Evolutionary conservation across 176 grass and related monocot species (phyloP).

Genomic region (Ensete glaucum): DNA sequence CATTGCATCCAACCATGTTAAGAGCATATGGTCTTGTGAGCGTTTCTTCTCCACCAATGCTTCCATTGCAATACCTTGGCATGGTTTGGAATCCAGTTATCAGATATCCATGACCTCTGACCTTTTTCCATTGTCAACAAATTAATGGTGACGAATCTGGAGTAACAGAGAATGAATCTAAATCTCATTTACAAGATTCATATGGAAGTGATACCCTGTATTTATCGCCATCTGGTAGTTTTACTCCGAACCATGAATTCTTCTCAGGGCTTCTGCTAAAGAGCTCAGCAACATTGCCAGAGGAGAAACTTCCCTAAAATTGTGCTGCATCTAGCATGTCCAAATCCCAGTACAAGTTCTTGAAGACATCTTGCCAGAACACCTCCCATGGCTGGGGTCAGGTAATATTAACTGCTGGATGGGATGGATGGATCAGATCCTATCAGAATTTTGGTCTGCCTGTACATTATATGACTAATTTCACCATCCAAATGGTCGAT

Average conservation of each 20-base stretch:
- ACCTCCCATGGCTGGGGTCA: slow-evolving; percentile 67
- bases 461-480: slow-evolving; percentile 36
- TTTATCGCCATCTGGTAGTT: slow-evolving; percentile 43
- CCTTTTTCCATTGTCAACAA: slow-evolving; percentile 4
- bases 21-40: slow-evolving; percentile 69
- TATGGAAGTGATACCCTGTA: slow-evolving; percentile 14
- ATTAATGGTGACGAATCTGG: slow-evolving; percentile 10
- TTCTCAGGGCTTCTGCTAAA: slow-evolving; percentile 34
- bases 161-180: slow-evolving; percentile 16
- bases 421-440: slow-evolving; percentile 61
- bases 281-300: slow-evolving; percentile 77
- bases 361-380: slow-evolving; percentile 50
- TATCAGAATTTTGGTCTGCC: slow-evolving; percentile 89
- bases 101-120: not conserved
- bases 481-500: not conserved
- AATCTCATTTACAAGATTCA: slow-evolving; percentile 19
- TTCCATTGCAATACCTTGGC: slow-evolving; percentile 72
- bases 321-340: slow-evolving; percentile 30
- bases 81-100: slow-evolving; percentile 23
- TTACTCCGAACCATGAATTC: slow-evolving; percentile 48
- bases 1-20: slow-evolving; percentile 42
- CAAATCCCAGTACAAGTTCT: slow-evolving; percentile 49
- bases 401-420: slow-evolving; percentile 79
- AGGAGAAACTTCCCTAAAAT: slow-evolving; percentile 58
- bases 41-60: slow-evolving; percentile 51